Evolutionary conservation across 2,329 filamentous ascomycete genomes (phyloP).

Genomic region (Lasiodiplodia citricola): DNA sequence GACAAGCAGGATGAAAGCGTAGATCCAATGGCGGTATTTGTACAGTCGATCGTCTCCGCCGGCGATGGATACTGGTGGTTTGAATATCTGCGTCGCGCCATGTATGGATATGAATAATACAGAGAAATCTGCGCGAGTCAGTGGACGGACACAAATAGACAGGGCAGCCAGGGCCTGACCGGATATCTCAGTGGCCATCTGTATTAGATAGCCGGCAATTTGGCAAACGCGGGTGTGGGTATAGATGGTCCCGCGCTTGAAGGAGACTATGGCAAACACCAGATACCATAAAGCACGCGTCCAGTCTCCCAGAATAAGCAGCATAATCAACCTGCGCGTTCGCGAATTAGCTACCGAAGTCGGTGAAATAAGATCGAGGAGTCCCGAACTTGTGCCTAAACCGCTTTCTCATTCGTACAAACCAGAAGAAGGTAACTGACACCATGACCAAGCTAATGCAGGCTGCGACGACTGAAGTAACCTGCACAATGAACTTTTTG

Average conservation of each 20-base stretch:
- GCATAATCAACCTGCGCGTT: conserved; percentile 68
- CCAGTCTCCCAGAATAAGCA: conserved; percentile 74
- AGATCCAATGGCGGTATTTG: conserved; percentile 67
- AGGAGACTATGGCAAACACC: conserved; percentile 65
- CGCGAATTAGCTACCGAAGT: background rate
- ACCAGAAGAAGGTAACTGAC: conserved; percentile 62
- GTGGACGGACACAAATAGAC: conserved; percentile 23
- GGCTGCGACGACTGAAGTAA: conserved; percentile 42
- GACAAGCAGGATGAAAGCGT: conserved; percentile 61
- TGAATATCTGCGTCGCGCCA: conserved; percentile 73
- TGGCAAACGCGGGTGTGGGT: conserved; percentile 64
- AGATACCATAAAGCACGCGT: conserved; percentile 73
- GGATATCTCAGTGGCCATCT: conserved; percentile 69
- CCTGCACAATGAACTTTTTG: conserved; percentile 39
- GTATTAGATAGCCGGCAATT: conserved; percentile 69
- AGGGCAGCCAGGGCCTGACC: conserved; percentile 46
- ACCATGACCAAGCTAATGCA: conserved; percentile 30
- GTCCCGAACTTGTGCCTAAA: conserved; percentile 72
- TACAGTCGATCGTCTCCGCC: conserved; percentile 67
- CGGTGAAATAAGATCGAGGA: background rate
- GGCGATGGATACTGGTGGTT: conserved; percentile 50
- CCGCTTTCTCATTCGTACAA: conserved; percentile 72
- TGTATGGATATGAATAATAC: conserved; percentile 77
- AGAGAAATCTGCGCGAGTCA: conserved; percentile 60
- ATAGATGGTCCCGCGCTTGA: conserved; percentile 57